Base-by-base conservation (phyloP, 202 grass and related monocot species). In the Dendrocalamus latiflorus region DNA sequence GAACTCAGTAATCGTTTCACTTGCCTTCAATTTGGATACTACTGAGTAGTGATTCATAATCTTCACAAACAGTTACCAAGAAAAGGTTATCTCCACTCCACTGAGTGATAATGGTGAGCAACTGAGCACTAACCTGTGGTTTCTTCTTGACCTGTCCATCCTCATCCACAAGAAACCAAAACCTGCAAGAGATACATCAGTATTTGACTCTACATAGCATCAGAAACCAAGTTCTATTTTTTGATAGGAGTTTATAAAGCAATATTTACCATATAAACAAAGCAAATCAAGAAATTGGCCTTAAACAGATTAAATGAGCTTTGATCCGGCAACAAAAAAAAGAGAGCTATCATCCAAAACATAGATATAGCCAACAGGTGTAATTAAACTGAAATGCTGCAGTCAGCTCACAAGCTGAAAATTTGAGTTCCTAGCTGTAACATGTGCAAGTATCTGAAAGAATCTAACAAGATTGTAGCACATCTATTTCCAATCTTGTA, bases 141-240 rank as follows among this genome's bases (percentile, higher is more conserved):
- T 98, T 98, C 77, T 98, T 98, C 77, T 86, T 85, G 25, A 98
- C 78, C 21, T 81, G 68, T 33, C 92, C 93, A 36, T 87, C 86
- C 14, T 95, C 87, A 16, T 93, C 85, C 30, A 95, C 83, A 86
- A 95, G 88, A 98, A 98, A 50, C 95, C 95, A 89, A 95, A 98
- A 57, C 93, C 95, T 95, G 69, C 26, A 77, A 76, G 20, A n/a
- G 4, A 74, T 43, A 74, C 25, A 68, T 65, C 25, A 72, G 21
- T 15, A 34, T 14, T 74, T 13, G n/a, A 43, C 18, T 15, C 5
- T 21, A 6, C 10, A 12, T 45, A 81, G 12, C 36, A 76, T 37
- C 64, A 67, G 4, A 77, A 68, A 58, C 6, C 8, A 54, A 25
- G 42, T 38, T 13, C 2, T 34, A 77, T 17, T 33, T 0, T 56